phyloP scores from a whole-genome alignment of 1,139 yeast species.

The Zygotorulaspora mrakii region DNA sequence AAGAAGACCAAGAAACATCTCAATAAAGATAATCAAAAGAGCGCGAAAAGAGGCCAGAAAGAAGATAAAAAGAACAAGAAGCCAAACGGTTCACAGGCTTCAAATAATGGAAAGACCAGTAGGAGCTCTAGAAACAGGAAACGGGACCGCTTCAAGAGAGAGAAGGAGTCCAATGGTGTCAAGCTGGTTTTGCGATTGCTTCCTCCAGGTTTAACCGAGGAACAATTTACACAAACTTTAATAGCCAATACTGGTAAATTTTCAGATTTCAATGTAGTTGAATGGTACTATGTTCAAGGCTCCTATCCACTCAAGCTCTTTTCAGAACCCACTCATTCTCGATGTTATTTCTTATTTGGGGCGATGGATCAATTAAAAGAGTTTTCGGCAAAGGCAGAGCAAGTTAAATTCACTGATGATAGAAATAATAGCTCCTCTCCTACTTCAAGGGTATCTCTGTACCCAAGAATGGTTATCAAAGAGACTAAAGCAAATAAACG shows the following conservation, averaged over 20 bases:
- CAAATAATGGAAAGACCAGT: constrained; percentile 8
- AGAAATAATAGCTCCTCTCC: constrained; percentile 27
- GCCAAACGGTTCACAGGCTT: constrained; percentile 3
- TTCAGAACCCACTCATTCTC: constrained; percentile 32
- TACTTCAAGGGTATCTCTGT: constrained; percentile 26
- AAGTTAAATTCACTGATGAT: constrained; percentile 29
- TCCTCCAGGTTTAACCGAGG: constrained; percentile 34
- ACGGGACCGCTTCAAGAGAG: constrained; percentile 14
- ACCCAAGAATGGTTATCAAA: constrained; percentile 21
- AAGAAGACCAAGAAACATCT: constrained; percentile 5
- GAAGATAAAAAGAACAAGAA: constrained; percentile 7
- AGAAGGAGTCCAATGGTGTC: constrained; percentile 14
- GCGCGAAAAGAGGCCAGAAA: constrained; percentile 7
- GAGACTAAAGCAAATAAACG: constrained; percentile 12
- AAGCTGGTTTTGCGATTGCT: constrained; percentile 33
- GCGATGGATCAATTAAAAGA: constrained; percentile 19
- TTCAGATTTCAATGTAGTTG: constrained; percentile 15
- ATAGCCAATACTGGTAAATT: constrained; percentile 12
- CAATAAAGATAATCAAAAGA: constrained; percentile 1
- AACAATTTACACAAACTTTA: constrained; percentile 24
- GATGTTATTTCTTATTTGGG: constrained; percentile 32
- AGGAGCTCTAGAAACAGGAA: constrained; percentile 11
- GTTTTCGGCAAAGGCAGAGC: constrained; percentile 18
- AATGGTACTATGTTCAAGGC: constrained; percentile 32
- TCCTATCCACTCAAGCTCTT: constrained; percentile 27